Conservation (phyloP, 257 asterid genomes). For the Rubia yunnanensis region DNA sequence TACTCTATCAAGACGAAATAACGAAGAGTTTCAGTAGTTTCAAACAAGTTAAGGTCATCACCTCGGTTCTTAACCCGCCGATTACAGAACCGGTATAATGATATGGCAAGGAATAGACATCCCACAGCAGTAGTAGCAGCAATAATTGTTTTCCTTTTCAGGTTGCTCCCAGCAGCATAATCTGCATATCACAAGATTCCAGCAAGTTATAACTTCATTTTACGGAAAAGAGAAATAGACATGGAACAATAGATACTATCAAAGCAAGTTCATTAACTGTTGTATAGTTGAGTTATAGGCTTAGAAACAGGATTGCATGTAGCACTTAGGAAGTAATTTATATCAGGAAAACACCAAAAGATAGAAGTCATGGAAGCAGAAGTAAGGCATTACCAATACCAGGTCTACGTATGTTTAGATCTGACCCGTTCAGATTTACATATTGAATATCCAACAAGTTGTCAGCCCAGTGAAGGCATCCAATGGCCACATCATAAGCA, state of each 20-base stretch:
- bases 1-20: not conserved
- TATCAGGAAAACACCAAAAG: not conserved
- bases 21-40: not conserved
- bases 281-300: too few relatives aligned
- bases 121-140: conserved; percentile 31
- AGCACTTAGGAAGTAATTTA: too few relatives aligned
- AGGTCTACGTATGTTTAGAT: conserved; percentile 44
- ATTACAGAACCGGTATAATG: conserved; percentile 27
- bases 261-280: not conserved
- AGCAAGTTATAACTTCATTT: not conserved
- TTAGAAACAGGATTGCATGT: too few relatives aligned
- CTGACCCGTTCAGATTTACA: conserved; percentile 27
- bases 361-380: too few relatives aligned
- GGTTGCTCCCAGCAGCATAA: not conserved
- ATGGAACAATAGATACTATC: not conserved
- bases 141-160: conserved; percentile 20
- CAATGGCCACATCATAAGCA: conserved; percentile 17
- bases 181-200: conserved; percentile 15
- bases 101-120: conserved; percentile 13
- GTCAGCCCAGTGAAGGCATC: conserved; percentile 47
- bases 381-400: too few relatives aligned
- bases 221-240: not conserved
- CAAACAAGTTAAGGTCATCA: not conserved
- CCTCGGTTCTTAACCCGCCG: conserved; percentile 35
- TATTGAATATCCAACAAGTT: conserved; percentile 37